Conservation (phyloP, 306 rosid genomes). For the Purshia tridentata region DNA sequence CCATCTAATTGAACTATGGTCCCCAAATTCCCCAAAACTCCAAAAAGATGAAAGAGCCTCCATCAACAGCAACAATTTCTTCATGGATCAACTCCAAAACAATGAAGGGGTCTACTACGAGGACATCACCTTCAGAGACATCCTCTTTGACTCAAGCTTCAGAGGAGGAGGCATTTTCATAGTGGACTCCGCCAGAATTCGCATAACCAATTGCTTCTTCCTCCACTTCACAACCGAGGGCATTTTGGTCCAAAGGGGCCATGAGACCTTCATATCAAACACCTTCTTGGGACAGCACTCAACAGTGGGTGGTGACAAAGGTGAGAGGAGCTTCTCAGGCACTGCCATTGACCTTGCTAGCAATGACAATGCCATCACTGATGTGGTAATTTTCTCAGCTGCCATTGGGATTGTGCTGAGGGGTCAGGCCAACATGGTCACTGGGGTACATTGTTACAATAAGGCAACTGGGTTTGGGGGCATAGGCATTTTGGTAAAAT, state of each 20-base stretch:
- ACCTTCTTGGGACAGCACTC: constrained; percentile 67
- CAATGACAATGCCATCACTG: constrained; percentile 52
- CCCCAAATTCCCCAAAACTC: constrained; percentile 35
- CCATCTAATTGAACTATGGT: constrained; percentile 55
- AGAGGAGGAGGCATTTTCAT: constrained; percentile 61
- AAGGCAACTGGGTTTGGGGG: constrained; percentile 63
- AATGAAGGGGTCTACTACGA: constrained; percentile 45
- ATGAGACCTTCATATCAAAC: constrained; percentile 55
- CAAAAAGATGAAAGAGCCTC: background rate
- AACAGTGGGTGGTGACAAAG: constrained; percentile 50
- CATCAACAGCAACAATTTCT: background rate
- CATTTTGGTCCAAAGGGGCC: constrained; percentile 56
- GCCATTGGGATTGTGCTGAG: constrained; percentile 55
- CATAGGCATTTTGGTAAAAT: constrained; percentile 57
- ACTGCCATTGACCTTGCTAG: constrained; percentile 51
- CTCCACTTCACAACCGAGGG: constrained; percentile 65
- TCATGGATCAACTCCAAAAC: constrained; percentile 19
- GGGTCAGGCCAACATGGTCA: constrained; percentile 64
- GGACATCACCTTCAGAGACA: constrained; percentile 64
- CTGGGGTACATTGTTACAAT: constrained; percentile 67
- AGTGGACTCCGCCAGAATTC: constrained; percentile 48
- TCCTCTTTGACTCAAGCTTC: constrained; percentile 60
- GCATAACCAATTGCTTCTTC: constrained; percentile 65
- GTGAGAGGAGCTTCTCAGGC: constrained; percentile 46
- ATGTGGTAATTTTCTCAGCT: constrained; percentile 50